These are phyloP conservation scores for Lasiosphaeria miniovina DNA, from an alignment of 495 filamentous ascomycete species.

Conservation along the genomic window DNA sequence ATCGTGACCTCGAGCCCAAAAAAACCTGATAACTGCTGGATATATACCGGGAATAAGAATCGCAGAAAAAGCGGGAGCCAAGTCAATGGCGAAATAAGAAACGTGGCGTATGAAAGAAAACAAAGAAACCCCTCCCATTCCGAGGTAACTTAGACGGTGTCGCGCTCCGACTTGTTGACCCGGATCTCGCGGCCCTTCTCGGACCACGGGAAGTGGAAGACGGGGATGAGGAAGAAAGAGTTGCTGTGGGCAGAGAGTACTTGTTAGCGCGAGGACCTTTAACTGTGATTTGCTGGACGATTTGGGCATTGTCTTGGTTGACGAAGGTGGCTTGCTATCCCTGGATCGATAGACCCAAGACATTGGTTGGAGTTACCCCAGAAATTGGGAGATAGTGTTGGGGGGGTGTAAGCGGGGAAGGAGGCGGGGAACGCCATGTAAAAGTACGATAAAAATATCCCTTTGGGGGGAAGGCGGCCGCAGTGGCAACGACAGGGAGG, in stretches of 20 bases:
- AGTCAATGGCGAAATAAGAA: background rate
- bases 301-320: slow-evolving; percentile 3
- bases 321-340: slow-evolving; percentile 24
- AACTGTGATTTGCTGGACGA: background rate
- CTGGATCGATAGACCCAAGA: slow-evolving; percentile 24
- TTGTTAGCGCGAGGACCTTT: slow-evolving; percentile 12
- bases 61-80: background rate
- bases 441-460: too few relatives aligned
- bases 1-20: too few relatives aligned
- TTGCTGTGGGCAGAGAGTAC: slow-evolving; percentile 39
- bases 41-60: too few relatives aligned
- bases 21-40: too few relatives aligned
- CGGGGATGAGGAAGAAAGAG: slow-evolving; percentile 95
- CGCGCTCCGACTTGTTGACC: slow-evolving; percentile 33
- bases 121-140: too few relatives aligned
- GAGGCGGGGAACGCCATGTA: too few relatives aligned
- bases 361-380: background rate
- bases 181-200: slow-evolving; percentile 71
- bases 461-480: background rate
- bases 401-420: background rate
- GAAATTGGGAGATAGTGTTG: slow-evolving; percentile 3
- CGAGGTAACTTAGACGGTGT: slow-evolving; percentile 8
- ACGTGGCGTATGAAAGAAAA: too few relatives aligned
- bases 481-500: background rate
- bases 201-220: slow-evolving; percentile 96